These are phyloP conservation scores for Raddia distichophylla DNA, from an alignment of 176 grass and related monocot species.

Conservation along the genomic window DNA sequence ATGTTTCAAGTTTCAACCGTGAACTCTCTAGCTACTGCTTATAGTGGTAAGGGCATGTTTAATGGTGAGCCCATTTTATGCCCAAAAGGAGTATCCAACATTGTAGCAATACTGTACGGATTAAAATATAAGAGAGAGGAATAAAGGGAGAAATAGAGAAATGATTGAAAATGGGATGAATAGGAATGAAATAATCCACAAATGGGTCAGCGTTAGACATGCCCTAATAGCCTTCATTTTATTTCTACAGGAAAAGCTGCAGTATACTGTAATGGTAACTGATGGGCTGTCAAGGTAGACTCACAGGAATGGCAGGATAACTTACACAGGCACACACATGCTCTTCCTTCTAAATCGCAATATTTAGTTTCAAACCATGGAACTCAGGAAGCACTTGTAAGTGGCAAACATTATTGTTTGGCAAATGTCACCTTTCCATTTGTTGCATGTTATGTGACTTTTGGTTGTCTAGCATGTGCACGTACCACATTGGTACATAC, in stretches of 20 bases:
- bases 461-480: conserved; percentile 16
- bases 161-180: too few species aligned
- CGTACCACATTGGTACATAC: neutral
- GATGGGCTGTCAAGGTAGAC: neutral
- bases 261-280: neutral
- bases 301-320: neutral
- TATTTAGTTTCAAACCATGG: conserved; percentile 12
- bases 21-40: neutral
- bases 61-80: too few species aligned
- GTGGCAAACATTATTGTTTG: conserved; percentile 2
- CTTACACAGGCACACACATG: neutral
- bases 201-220: too few species aligned
- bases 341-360: neutral
- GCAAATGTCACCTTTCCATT: conserved; percentile 31
- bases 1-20: conserved; percentile 26
- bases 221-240: neutral
- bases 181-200: too few species aligned
- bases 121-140: too few species aligned
- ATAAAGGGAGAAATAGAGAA: too few species aligned
- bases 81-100: too few species aligned
- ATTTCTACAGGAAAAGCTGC: conserved; percentile 16
- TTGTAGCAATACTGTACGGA: too few species aligned
- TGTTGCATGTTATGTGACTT: conserved; percentile 18
- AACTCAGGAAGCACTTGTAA: conserved; percentile 12
- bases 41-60: neutral